These are phyloP conservation scores for Daldinia vernicosa DNA, from an alignment of 495 filamentous ascomycete species.

Conservation along the genomic window DNA sequence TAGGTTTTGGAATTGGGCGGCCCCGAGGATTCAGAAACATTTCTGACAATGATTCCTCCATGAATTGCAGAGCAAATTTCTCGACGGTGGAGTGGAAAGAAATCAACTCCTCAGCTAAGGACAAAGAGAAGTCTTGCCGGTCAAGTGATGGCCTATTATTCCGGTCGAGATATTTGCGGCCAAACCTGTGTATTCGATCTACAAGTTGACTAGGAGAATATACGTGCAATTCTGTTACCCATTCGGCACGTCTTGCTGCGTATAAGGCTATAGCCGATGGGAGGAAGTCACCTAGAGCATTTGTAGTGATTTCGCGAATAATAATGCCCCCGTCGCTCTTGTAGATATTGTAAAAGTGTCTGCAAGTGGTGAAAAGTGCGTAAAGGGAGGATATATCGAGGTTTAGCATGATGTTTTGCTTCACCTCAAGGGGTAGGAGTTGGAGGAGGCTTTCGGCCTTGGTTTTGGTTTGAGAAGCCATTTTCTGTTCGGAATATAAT, in stretches of 20 bases:
- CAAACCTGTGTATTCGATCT: neutral
- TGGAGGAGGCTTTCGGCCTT: neutral
- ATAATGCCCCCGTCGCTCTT: neutral
- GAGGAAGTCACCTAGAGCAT: neutral
- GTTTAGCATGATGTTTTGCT: neutral
- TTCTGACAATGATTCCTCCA: neutral
- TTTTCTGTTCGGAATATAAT: too few species aligned
- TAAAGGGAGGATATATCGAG: neutral
- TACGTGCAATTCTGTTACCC: neutral
- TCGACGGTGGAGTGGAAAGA: neutral
- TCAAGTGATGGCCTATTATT: neutral
- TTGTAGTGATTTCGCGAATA: neutral
- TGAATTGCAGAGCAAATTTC: neutral
- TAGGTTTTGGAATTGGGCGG: neutral
- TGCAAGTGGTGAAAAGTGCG: neutral
- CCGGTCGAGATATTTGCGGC: neutral
- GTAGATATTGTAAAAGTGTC: neutral
- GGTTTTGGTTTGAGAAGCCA: neutral
- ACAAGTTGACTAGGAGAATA: neutral
- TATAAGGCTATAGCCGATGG: neutral
- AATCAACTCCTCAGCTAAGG: neutral
- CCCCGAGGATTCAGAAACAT: too few species aligned
- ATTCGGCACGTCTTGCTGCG: neutral
- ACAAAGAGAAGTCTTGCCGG: neutral
- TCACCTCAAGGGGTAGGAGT: neutral